phyloP scores from a whole-genome alignment of 2,329 filamentous ascomycete genomes.

The Coniochaeta sp. region DNA sequence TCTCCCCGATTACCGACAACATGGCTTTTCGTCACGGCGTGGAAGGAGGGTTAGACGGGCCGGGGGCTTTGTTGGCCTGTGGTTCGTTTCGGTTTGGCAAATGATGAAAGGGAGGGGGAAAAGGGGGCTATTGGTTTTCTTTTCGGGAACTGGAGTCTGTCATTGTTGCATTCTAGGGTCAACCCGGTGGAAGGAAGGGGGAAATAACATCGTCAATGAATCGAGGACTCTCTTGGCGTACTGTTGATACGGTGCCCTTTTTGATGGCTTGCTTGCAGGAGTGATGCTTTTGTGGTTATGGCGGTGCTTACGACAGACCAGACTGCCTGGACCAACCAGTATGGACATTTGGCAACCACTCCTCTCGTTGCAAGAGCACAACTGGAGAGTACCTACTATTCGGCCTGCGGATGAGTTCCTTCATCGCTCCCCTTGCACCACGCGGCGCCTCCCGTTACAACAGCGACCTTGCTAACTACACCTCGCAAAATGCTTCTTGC shows the following conservation, averaged over 20 bases:
- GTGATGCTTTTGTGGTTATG: background rate
- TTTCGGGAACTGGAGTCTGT: conserved; percentile 17
- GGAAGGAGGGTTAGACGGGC: background rate
- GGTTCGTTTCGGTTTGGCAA: background rate
- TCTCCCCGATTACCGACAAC: background rate
- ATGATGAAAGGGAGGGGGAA: background rate
- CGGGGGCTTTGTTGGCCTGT: background rate
- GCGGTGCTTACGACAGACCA: too few species aligned
- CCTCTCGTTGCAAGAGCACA: too few species aligned
- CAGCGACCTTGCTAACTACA: too few species aligned
- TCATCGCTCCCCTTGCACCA: too few species aligned
- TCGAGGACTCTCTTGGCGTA: conserved; percentile 11
- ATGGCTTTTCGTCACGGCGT: background rate
- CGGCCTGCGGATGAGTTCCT: too few species aligned
- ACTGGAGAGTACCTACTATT: too few species aligned
- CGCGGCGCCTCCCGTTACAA: too few species aligned
- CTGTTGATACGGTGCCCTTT: background rate
- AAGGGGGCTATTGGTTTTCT: conserved; percentile 8
- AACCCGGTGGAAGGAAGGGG: too few species aligned
- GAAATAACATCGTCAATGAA: conserved; percentile 7
- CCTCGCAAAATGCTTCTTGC: too few species aligned
- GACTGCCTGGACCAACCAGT: too few species aligned
- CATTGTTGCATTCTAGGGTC: conserved; percentile 18
- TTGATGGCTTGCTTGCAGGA: background rate
- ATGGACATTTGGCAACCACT: too few species aligned